Conservation (phyloP, 495 filamentous ascomycete genomes). For the Aspergillus ellipticus region DNA sequence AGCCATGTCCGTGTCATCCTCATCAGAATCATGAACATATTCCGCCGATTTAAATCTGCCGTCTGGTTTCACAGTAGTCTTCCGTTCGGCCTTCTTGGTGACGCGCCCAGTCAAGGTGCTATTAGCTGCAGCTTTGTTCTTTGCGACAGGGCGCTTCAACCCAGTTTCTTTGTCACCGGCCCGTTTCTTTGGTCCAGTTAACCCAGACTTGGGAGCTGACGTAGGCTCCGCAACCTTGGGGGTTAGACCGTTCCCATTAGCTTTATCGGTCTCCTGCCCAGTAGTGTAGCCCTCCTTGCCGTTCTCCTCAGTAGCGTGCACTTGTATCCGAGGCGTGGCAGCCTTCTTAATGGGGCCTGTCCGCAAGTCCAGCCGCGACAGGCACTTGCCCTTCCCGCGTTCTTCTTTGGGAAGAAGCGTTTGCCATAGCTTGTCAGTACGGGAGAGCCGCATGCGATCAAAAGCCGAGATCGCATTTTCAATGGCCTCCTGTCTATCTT, state of each 20-base stretch:
- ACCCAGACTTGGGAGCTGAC: slow-evolving; percentile 51
- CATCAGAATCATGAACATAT: slow-evolving; percentile 72
- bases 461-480: slow-evolving; percentile 79
- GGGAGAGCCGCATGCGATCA: slow-evolving; percentile 71
- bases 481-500: slow-evolving; percentile 74
- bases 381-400: slow-evolving; percentile 71
- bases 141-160: slow-evolving; percentile 55
- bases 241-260: slow-evolving; percentile 36
- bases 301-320: slow-evolving; percentile 53
- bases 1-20: slow-evolving; percentile 57
- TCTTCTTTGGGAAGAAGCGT: slow-evolving; percentile 68
- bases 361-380: slow-evolving; percentile 68
- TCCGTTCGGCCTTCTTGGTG: slow-evolving; percentile 49
- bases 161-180: slow-evolving; percentile 55
- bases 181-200: slow-evolving; percentile 55
- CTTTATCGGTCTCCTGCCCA: slow-evolving; percentile 53
- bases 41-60: slow-evolving; percentile 66
- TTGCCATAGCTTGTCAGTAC: slow-evolving; percentile 76
- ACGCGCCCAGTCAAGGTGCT: slow-evolving; percentile 47
- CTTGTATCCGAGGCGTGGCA: slow-evolving; percentile 52
- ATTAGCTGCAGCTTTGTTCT: slow-evolving; percentile 49
- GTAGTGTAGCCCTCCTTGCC: slow-evolving; percentile 36
- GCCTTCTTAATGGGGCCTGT: slow-evolving; percentile 53
- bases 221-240: slow-evolving; percentile 48
- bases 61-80: slow-evolving; percentile 38